Base-by-base conservation (phyloP, 768 basidiomycete genomes). In the Lyophyllum decastes region DNA sequence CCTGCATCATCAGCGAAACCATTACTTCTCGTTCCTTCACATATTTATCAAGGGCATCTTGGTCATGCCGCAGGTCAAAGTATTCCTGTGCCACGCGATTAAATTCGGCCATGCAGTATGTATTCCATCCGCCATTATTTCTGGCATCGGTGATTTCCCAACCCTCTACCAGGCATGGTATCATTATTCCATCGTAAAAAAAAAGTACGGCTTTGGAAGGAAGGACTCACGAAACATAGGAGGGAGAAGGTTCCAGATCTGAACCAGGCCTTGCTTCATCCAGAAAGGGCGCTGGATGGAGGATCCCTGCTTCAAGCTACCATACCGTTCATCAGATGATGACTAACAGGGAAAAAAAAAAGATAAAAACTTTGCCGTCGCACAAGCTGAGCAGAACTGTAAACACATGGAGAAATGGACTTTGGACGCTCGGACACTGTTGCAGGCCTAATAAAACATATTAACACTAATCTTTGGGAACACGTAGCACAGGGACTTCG, bases 351-450 rank as follows among this genome's bases (percentile, higher is more conserved):
- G 10, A 5, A 41, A 4, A 12, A 8, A n/a, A 11, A 33, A 35
- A 22, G 17, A 22, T 2, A 4, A 7, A 27, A 7, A 57, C 56
- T 57, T 57, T 25, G 6, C 44, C 16, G n/a, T 7, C 19, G n/a
- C 30, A 26, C 56, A 57, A 16, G 19, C 9, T 14, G 56, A 24
- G n/a, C 56, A 57, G 24, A 57, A 34, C 3, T 50, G 49, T 9
- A 57, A 24, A 17, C 56, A 50, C 12, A 57, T 35, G 9, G 34
- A 8, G 27, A 45, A 47, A 35, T 57, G 16, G 19, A 57, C 56
- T 27, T 26, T 57, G 11, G 27, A 46, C 9, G 56, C 49, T 2
- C 50, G 56, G 14, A 52, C 50, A 10, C 56, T 57, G 16, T 52
- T 25, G 26, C 56, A 57, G 12, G 56, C 56, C 56, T 57, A 35